These are phyloP conservation scores for Colletotrichum echinochloae DNA, from an alignment of 2,329 filamentous ascomycete genomes.

Conservation along the genomic window DNA sequence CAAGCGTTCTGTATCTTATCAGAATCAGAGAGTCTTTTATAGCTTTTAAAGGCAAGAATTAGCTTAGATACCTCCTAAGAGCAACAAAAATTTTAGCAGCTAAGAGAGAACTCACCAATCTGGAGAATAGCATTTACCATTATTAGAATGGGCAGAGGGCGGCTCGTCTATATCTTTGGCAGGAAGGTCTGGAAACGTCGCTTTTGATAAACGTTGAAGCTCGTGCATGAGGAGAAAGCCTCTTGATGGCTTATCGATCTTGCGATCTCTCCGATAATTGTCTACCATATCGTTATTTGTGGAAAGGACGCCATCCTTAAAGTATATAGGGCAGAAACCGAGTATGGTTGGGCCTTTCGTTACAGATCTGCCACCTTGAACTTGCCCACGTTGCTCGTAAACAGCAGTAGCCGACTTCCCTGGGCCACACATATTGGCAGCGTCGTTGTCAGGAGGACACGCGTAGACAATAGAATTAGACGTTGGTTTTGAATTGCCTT, in stretches of 20 bases:
- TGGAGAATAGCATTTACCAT: neutral
- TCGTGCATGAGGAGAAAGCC: neutral
- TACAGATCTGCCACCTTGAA: neutral
- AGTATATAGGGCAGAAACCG: neutral
- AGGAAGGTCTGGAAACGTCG: neutral
- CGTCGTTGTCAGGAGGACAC: neutral
- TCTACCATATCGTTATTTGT: neutral
- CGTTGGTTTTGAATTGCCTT: neutral
- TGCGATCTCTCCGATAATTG: neutral
- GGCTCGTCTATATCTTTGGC: neutral
- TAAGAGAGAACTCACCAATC: neutral
- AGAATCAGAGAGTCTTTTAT: neutral
- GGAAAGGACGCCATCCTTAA: neutral
- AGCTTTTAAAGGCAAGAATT: neutral
- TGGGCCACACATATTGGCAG: neutral
- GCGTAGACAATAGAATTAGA: neutral
- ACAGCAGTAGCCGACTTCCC: neutral
- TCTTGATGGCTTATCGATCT: neutral
- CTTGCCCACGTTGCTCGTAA: neutral
- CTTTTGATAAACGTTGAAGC: neutral
- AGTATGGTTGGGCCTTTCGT: neutral
- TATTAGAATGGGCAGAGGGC: neutral
- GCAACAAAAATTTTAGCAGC: neutral
- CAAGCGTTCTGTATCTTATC: neutral
- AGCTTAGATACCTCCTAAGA: neutral